phyloP scores from a whole-genome alignment of 164 flowering plant species.

The Tetracentron sinense region DNA sequence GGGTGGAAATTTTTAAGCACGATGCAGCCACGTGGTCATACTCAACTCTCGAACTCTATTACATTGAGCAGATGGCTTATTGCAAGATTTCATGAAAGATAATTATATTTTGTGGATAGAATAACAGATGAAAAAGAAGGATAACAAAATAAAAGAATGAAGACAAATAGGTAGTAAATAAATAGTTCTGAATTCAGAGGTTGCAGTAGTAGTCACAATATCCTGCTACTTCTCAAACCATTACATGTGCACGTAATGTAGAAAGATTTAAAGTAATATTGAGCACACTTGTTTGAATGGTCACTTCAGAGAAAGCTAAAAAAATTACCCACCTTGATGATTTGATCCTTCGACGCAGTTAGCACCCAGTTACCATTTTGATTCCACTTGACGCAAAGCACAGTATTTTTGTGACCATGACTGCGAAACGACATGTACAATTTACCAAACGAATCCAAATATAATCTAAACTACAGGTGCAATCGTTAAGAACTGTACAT shows the following conservation, averaged over 20 bases:
- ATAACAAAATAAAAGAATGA: neutral
- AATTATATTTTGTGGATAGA: too few relatives aligned
- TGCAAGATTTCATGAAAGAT: neutral
- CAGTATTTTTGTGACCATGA: conserved; percentile 97
- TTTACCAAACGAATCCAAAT: conserved; percentile 3
- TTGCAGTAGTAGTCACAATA: neutral
- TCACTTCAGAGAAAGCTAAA: neutral
- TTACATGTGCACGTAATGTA: neutral
- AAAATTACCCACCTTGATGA: conserved; percentile 63
- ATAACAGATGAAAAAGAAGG: too few relatives aligned
- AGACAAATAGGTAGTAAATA: neutral
- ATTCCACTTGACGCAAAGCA: conserved; percentile 94
- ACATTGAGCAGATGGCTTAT: too few relatives aligned
- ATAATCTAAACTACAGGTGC: neutral
- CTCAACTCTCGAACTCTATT: too few relatives aligned
- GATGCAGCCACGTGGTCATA: too few relatives aligned
- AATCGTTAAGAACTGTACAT: conserved; percentile 25
- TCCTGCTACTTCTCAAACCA: neutral
- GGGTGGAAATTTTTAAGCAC: too few relatives aligned
- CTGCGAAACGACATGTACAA: conserved; percentile 42
- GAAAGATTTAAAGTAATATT: too few relatives aligned
- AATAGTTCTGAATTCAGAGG: neutral
- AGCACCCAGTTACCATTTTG: conserved; percentile 99
- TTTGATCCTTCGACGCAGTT: conserved; percentile 97
- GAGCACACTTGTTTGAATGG: neutral